These are phyloP conservation scores for Monosporascus sp. DNA, from an alignment of 2,329 filamentous ascomycete genomes.

Conservation along the genomic window DNA sequence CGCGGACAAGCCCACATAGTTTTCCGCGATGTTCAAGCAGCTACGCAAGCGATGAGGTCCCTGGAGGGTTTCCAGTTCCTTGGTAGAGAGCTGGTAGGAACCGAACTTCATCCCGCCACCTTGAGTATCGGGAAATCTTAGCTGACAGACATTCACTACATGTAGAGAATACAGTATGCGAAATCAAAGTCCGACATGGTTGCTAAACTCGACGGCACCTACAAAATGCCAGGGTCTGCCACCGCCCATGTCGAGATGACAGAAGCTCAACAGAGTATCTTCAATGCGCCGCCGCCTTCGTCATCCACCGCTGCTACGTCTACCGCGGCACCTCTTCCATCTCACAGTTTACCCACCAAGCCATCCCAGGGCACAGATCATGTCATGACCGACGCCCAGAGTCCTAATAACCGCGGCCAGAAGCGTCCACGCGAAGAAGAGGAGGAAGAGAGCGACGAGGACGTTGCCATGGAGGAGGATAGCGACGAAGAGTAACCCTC, in stretches of 20 bases:
- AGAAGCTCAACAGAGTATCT: conserved; percentile 74
- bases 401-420: conserved; percentile 52
- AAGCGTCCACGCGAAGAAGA: conserved; percentile 70
- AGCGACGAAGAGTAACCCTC: conserved; percentile 58
- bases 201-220: conserved; percentile 87
- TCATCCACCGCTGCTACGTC: conserved; percentile 31
- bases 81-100: conserved; percentile 73
- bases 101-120: neutral
- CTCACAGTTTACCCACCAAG: conserved; percentile 40
- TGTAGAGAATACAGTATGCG: conserved; percentile 82
- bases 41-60: conserved; percentile 87
- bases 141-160: neutral
- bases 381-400: conserved; percentile 44
- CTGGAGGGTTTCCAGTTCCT: conserved; percentile 83
- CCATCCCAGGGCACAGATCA: conserved; percentile 42
- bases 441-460: conserved; percentile 52
- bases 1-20: conserved; percentile 92
- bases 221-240: conserved; percentile 58
- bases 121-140: neutral
- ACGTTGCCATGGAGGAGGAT: conserved; percentile 63
- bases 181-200: conserved; percentile 85
- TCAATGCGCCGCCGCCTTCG: conserved; percentile 59
- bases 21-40: conserved; percentile 83
- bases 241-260: conserved; percentile 58
- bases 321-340: conserved; percentile 30